Evolutionary conservation across 139 green algal species (phyloP), one percentile per base, ranked within the genome.

Genomic region (Asterochloris sp.): DNA sequence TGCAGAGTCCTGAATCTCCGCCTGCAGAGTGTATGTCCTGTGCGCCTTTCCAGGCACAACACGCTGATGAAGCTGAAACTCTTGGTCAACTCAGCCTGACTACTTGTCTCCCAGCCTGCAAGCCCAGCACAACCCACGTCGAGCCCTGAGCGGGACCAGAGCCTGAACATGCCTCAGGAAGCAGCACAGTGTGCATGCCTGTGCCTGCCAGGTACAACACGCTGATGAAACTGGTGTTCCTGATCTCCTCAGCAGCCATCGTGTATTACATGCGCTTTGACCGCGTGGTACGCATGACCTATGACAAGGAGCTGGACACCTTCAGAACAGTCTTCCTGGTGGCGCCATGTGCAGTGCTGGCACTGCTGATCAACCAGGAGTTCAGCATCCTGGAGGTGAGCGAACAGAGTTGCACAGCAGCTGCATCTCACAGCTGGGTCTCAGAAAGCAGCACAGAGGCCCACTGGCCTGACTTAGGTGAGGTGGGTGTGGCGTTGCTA

Each of bases 211-310:
- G 93, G 69, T 99, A 99, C 90, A 99, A 99, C 90, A 95, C 95
- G 10, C 74, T 96, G 28, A 99, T 99, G 97, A 99, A 99, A 86
- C 26, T 99, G 0, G 91, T 99, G 0, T 99, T 98, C 86, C 83
- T 99, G 24, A 83, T 19, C 9, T 92, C 91, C 8, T 93, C 94
- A 1, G 91, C 91, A 63, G 86, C 89, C 26, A 99, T 99, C 62
- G 80, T 99, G 8, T 98, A 96, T 81, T 95, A 94, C 84, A 99
- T 99, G 93, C 89, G 93, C 0, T 92, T 88, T 73, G 91, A 99
- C 86, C 94, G 88, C 78, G 91, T 96, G 12, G 93, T 99, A 38
- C 90, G 88, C 74, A 88, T 94, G 60, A 99, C 96, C 1, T 99
- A 99, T 78, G 97, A 99, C 91, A 93, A 89, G 76, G 94, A 98